Base-by-base conservation (phyloP, 2,329 filamentous ascomycete genomes). In the Ploettnerulaceae sp. region DNA sequence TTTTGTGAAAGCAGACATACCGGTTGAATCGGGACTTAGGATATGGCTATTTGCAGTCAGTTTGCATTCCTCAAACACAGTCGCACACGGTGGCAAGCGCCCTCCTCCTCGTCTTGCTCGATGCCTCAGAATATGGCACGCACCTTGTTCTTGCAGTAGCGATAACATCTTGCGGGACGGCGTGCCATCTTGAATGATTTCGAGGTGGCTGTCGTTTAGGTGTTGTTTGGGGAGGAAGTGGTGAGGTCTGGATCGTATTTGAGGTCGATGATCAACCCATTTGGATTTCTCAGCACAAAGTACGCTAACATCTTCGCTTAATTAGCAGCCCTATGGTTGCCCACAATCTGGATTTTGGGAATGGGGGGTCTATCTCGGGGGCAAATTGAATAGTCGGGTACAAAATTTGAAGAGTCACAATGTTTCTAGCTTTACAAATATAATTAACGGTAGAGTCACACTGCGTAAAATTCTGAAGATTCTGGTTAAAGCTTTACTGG, bases 141-240 rank as follows among this genome's bases (percentile, higher is more conserved):
- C 71, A 95, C 89, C 89, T 96, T 96, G 86, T 97, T 98, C 89
- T 98, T 98, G 90, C 93, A 98, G 87, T 98, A 98, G 71, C 93
- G 86, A 84, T 95, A 98, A 81, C 93, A 98, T 81, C 93, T 87
- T 70, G 93, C 93, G 71, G 93, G 93, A 86, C 93, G 89, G 76
- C 93, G 89, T 71, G 93, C 93, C 93, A 98, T 98, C 80, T 84
- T 90, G 84, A 84, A 81, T 75, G 78, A 76, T 74, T 80, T 75
- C 67, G 57, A 65, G 64, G 61, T 66, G 62, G 61, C 69, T 67
- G 67, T 65, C 64, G 69, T 70, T 69, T 71, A 72, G 67, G 71
- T 67, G 61, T 48, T 47, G 41, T 47, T 34, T 45, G 41, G 38
- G 29, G 33, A 45, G 48, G 42, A 53, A 36, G 51, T 43, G 52